A percentile compares a stretch with the other conserved stretches of the same genome.
Conservation (phyloP, 164 flowering plant species). For the Macadamia tetraphylla region DNA sequence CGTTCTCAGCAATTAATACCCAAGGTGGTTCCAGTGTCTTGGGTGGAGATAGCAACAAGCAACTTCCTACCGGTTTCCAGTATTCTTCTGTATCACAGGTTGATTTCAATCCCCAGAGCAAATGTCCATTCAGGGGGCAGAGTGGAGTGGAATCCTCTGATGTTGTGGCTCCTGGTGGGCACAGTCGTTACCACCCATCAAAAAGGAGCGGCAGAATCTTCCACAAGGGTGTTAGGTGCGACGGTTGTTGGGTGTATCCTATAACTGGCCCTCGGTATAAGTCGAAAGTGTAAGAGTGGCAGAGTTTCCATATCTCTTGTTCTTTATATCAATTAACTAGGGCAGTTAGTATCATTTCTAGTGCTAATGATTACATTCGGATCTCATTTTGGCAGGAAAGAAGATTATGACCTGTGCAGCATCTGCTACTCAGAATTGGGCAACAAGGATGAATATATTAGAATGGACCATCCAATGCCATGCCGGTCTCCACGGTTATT, state of each 20-base stretch:
- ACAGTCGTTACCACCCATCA: background rate
- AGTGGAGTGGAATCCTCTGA: background rate
- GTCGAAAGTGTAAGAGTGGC: background rate
- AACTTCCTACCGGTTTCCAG: background rate
- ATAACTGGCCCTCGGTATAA: background rate
- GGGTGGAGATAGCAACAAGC: conserved; percentile 5
- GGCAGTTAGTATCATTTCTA: background rate
- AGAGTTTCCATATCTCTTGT: background rate
- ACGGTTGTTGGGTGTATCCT: background rate
- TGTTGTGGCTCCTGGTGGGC: background rate
- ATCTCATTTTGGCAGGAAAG: background rate
- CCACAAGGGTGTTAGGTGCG: background rate
- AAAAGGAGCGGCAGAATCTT: conserved; percentile 16
- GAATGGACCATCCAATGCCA: conserved; percentile 52
- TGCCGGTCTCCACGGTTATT: conserved; percentile 19
- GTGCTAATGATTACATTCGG: background rate
- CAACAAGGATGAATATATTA: conserved; percentile 11
- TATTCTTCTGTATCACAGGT: background rate
- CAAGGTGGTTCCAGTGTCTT: background rate
- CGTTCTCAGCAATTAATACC: background rate
- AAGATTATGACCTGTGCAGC: conserved; percentile 3
- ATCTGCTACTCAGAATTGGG: background rate
- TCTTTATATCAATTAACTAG: background rate
- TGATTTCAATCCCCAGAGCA: conserved; percentile 3
- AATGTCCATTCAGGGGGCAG: background rate